Percentiles rank a stretch among this genome's conserved stretches.
Evolutionary conservation across 345 rosid species (phyloP).

Genomic region (Eucalyptus regnans): DNA sequence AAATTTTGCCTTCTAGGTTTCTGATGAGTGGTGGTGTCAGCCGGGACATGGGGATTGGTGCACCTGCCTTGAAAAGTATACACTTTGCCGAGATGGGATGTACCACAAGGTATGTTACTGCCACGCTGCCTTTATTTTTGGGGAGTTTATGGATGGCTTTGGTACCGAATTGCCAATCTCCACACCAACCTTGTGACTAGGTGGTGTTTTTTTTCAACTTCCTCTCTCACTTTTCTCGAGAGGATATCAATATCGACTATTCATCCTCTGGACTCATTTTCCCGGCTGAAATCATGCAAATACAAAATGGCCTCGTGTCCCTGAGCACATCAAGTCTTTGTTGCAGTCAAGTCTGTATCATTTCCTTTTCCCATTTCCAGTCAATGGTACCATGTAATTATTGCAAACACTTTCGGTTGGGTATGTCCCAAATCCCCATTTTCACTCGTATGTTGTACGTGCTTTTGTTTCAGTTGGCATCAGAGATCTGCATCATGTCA

Average conservation of each 20-base stretch:
- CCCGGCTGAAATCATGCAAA: background rate
- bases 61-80: slow-evolving; percentile 58
- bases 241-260: background rate
- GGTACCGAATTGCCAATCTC: background rate
- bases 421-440: background rate
- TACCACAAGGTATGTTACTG: slow-evolving; percentile 52
- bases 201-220: background rate
- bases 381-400: background rate
- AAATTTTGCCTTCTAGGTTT: slow-evolving; percentile 22
- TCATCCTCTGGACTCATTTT: background rate
- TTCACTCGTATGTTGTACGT: no score
- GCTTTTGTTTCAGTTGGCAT: background rate
- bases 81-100: slow-evolving; percentile 64
- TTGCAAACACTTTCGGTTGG: background rate
- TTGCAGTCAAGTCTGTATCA: background rate
- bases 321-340: background rate
- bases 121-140: background rate
- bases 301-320: background rate
- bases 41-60: slow-evolving; percentile 84
- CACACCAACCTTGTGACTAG: background rate
- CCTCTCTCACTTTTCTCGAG: background rate
- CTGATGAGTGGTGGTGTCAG: slow-evolving; percentile 78
- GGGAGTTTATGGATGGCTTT: background rate
- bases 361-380: background rate
- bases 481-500: background rate